Conservation (phyloP, 2,329 filamentous ascomycete genomes). For the Pezicula radicicola region DNA sequence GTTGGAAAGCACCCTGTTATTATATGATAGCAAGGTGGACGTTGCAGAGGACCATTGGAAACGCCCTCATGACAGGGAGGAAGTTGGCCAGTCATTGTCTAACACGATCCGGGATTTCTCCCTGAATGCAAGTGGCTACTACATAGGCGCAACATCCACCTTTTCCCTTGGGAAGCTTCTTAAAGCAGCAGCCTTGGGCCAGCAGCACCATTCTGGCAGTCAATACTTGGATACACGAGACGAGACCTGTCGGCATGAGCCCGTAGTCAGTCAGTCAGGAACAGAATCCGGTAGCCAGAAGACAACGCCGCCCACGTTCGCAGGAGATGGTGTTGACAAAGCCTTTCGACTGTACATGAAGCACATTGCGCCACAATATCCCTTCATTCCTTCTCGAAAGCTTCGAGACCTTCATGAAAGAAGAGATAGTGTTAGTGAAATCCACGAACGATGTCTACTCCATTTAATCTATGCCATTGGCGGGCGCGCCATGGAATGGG, state of each 20-base stretch:
- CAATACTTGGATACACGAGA: no score
- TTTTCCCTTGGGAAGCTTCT: not conserved
- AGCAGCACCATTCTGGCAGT: no score
- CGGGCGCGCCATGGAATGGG: not conserved
- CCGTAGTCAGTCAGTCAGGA: no score
- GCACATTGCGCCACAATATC: not conserved
- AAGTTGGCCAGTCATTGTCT: not conserved
- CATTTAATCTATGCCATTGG: not conserved
- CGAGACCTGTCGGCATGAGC: no score
- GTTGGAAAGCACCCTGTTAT: not conserved
- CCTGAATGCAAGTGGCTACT: not conserved
- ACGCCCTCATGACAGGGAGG: not conserved
- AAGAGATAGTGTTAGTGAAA: not conserved
- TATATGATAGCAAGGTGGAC: not conserved
- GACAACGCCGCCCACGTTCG: not conserved
- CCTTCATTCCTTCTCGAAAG: not conserved
- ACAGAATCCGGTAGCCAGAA: no score
- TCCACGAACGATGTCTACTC: not conserved
- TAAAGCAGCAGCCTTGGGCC: not conserved
- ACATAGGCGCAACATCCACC: not conserved
- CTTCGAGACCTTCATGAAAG: not conserved
- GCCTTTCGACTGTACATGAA: not conserved
- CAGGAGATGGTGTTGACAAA: not conserved
- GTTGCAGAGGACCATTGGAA: conserved; percentile 37
- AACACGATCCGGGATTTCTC: not conserved